Evolutionary conservation across 257 asterid species (phyloP).

Genomic region (Scutellaria barbata): DNA sequence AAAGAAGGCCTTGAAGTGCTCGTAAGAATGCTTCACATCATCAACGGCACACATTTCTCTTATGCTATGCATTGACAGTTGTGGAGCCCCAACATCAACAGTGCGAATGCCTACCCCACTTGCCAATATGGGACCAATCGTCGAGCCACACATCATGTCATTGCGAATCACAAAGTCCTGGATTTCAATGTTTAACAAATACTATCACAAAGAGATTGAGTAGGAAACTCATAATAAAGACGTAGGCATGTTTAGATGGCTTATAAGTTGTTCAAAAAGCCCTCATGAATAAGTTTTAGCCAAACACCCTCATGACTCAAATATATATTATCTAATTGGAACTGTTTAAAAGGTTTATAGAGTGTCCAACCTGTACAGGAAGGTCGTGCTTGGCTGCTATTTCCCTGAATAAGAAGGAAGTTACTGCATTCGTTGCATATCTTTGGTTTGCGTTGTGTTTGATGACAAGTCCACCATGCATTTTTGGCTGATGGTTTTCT

Average conservation of each 20-base stretch:
- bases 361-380: constrained; percentile 71
- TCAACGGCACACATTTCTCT: constrained; percentile 96
- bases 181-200: not conserved
- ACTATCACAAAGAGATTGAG: not conserved
- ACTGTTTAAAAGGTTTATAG: not conserved
- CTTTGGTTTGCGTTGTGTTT: constrained; percentile 97
- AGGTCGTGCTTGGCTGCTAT: constrained; percentile 79
- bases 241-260: too few relatives aligned
- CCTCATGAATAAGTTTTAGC: too few relatives aligned
- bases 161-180: constrained; percentile 94
- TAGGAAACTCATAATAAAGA: not conserved
- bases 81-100: constrained; percentile 90
- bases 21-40: constrained; percentile 77
- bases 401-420: constrained; percentile 83
- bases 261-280: too few relatives aligned
- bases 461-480: constrained; percentile 92
- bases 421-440: constrained; percentile 92
- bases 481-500: constrained; percentile 93
- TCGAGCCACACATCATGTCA: constrained; percentile 92
- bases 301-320: too few relatives aligned
- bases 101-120: constrained; percentile 92
- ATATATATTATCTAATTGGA: not conserved
- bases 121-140: constrained; percentile 94
- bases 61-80: constrained; percentile 94
- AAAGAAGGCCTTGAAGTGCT: constrained; percentile 86